Percentiles rank a stretch among this genome's conserved stretches.
These are phyloP conservation scores for Wickerhamomyces bisporus DNA, from an alignment of 805 yeast species.

Conservation along the genomic window DNA sequence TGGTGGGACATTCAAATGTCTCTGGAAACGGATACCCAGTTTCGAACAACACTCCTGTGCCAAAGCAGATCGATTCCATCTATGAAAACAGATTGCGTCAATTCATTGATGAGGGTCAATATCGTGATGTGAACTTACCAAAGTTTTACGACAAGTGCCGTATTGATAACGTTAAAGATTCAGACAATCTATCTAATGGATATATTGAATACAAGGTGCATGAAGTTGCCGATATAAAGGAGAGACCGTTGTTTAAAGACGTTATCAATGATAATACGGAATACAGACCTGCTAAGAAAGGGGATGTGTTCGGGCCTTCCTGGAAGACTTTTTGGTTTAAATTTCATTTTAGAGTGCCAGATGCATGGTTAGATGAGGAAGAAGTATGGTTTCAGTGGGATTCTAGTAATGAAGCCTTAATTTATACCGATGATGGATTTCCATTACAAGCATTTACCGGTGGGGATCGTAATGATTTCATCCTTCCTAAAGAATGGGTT, in stretches of 20 bases:
- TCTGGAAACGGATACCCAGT: slow-evolving; percentile 28
- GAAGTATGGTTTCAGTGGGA: slow-evolving; percentile 76
- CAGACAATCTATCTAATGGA: slow-evolving; percentile 29
- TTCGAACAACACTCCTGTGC: slow-evolving; percentile 50
- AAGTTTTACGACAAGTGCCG: slow-evolving; percentile 68
- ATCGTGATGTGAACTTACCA: slow-evolving; percentile 67
- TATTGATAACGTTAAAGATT: slow-evolving; percentile 35
- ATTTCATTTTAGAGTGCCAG: slow-evolving; percentile 59
- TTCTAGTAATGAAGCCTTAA: slow-evolving; percentile 78
- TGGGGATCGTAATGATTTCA: slow-evolving; percentile 72
- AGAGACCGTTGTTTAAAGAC: slow-evolving; percentile 41
- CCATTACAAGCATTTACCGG: slow-evolving; percentile 85
- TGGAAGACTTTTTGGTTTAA: slow-evolving; percentile 98
- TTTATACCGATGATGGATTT: slow-evolving; percentile 59
- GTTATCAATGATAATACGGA: slow-evolving; percentile 25
- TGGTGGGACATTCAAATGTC: slow-evolving; percentile 10
- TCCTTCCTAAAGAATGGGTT: slow-evolving; percentile 53
- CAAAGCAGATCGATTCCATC: slow-evolving; percentile 71
- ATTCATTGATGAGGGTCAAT: slow-evolving; percentile 78
- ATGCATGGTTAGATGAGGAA: slow-evolving; percentile 36
- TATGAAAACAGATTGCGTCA: slow-evolving; percentile 71
- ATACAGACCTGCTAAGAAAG: slow-evolving; percentile 56
- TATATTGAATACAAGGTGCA: slow-evolving; percentile 58
- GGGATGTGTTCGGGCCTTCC: slow-evolving; percentile 84
- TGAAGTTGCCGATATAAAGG: slow-evolving; percentile 56